Evolutionary conservation across 2,329 filamentous ascomycete genomes (phyloP).

Genomic region (Aspergillus proliferans): DNA sequence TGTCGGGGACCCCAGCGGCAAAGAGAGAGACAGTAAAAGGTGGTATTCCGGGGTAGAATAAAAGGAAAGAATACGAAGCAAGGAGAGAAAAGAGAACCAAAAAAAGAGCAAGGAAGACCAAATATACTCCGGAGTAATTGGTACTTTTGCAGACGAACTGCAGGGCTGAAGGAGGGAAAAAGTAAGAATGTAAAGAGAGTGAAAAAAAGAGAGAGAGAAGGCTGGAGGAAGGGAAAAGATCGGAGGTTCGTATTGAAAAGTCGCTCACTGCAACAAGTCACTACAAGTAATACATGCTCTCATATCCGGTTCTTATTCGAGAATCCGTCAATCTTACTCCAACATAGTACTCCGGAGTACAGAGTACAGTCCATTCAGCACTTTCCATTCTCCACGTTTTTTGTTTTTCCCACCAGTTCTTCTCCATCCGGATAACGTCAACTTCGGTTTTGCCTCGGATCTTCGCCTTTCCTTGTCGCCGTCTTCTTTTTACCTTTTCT

Average conservation of each 20-base stretch:
- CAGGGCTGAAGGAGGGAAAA: not conserved
- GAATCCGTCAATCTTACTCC: not conserved
- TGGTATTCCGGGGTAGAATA: not conserved
- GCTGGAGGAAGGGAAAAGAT: too few relatives aligned
- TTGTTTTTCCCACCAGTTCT: not conserved
- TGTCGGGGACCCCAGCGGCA: not conserved
- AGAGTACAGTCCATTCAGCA: not conserved
- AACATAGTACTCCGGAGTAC: not conserved
- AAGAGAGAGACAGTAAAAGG: constrained; percentile 4
- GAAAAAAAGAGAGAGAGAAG: constrained; percentile 4
- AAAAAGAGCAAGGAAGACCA: too few relatives aligned
- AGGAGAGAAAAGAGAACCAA: not conserved
- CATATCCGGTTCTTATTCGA: not conserved
- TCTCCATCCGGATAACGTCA: not conserved
- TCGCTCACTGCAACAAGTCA: constrained; percentile 11
- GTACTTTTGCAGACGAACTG: not conserved
- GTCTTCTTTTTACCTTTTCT: constrained; percentile 5
- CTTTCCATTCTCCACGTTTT: not conserved
- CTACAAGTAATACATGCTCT: too few relatives aligned
- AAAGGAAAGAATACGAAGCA: not conserved
- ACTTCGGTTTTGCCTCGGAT: not conserved
- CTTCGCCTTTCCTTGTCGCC: constrained; percentile 8
- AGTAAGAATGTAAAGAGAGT: not conserved
- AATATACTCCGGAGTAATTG: too few relatives aligned
- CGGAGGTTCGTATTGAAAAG: too few relatives aligned